Conservation (phyloP, 225 moss, liverwort and hornwort species). For the Sphagnum tenellum region DNA sequence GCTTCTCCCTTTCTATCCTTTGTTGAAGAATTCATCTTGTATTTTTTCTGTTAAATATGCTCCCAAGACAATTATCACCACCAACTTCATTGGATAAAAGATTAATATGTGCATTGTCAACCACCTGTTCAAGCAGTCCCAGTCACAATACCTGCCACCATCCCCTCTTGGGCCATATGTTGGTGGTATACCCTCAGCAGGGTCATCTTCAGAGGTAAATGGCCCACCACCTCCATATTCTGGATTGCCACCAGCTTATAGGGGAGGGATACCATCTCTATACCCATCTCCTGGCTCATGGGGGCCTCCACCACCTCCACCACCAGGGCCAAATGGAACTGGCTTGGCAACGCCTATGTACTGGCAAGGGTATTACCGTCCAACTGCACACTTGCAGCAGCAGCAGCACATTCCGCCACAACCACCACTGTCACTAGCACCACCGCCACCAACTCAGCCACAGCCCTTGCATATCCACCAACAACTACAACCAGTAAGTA, state of each 20-base stretch:
- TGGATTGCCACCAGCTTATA: slow-evolving; percentile 64
- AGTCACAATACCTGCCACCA: slow-evolving; percentile 86
- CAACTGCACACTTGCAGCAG: slow-evolving; percentile 57
- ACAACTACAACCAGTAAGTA: slow-evolving; percentile 18
- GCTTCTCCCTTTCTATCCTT: neutral
- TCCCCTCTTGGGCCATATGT: slow-evolving; percentile 63
- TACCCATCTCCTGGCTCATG: slow-evolving; percentile 67
- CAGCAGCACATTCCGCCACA: slow-evolving; percentile 39
- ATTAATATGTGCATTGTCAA: too few species aligned
- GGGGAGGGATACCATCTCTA: slow-evolving; percentile 65
- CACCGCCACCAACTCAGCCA: slow-evolving; percentile 41
- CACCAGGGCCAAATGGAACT: slow-evolving; percentile 71
- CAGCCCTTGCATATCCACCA: slow-evolving; percentile 83
- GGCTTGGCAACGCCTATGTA: slow-evolving; percentile 91
- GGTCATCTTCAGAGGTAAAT: slow-evolving; percentile 66
- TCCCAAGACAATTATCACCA: too few species aligned
- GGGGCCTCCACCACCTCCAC: slow-evolving; percentile 77
- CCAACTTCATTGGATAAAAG: too few species aligned
- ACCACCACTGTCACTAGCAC: too few species aligned
- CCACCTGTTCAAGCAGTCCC: slow-evolving; percentile 30
- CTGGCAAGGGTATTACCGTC: slow-evolving; percentile 93
- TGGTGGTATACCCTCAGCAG: slow-evolving; percentile 48
- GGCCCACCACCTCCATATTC: slow-evolving; percentile 73
- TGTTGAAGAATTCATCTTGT: too few species aligned
- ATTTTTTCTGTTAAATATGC: too few species aligned